These are phyloP conservation scores for Hygrophoropsis aurantiaca DNA, from an alignment of 768 basidiomycete species.

Conservation along the genomic window DNA sequence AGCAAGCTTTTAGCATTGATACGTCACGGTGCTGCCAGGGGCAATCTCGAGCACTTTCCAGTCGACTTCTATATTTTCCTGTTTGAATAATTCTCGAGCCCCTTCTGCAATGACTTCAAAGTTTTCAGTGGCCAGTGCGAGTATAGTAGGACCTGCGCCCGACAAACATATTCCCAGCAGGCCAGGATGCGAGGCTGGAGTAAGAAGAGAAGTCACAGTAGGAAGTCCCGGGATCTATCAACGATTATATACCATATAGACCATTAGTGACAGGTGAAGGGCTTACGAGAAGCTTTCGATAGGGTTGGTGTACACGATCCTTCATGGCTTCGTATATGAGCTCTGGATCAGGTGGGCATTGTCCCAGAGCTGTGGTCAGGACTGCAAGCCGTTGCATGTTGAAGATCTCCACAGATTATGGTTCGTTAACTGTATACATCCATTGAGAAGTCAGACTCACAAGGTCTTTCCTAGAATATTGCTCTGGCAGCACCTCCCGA, in stretches of 20 bases:
- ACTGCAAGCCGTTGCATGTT: constrained; percentile 96
- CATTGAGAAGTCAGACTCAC: constrained; percentile 44
- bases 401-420: constrained; percentile 69
- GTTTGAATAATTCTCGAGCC: constrained; percentile 71
- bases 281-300: constrained; percentile 81
- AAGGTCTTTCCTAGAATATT: constrained; percentile 88
- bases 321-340: constrained; percentile 99
- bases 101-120: constrained; percentile 86
- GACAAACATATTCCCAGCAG: constrained; percentile 96
- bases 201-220: constrained; percentile 85
- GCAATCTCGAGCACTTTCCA: constrained; percentile 84
- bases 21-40: constrained; percentile 36
- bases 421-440: constrained; percentile 1
- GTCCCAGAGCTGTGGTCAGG: constrained; percentile 88
- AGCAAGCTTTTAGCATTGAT: constrained; percentile 8
- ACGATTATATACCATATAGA: too few species aligned
- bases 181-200: constrained; percentile 89
- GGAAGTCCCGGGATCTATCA: constrained; percentile 93
- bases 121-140: constrained; percentile 85
- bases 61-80: constrained; percentile 76
- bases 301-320: constrained; percentile 96
- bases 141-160: constrained; percentile 95
- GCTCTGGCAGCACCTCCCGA: constrained; percentile 78
- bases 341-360: constrained; percentile 88
- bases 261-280: constrained; percentile 55